phyloP scores from a whole-genome alignment of 495 filamentous ascomycete genomes.

The Geopyxis carbonaria region DNA sequence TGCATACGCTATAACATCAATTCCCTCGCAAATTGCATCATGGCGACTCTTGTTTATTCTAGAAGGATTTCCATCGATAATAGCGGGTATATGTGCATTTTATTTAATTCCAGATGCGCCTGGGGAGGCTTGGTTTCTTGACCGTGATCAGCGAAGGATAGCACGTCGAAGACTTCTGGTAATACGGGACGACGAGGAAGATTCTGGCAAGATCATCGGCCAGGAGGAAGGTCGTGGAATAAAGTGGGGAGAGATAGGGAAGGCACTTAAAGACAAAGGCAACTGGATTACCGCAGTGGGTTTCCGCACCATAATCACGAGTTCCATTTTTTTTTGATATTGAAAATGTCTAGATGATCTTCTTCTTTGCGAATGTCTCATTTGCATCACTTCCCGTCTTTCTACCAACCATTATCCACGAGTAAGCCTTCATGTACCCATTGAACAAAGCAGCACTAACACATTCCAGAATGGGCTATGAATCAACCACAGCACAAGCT shows the following conservation, averaged over 20 bases:
- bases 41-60: slow-evolving; percentile 75
- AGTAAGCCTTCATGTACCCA: slow-evolving; percentile 14
- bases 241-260: slow-evolving; percentile 17
- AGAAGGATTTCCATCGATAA: slow-evolving; percentile 57
- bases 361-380: slow-evolving; percentile 42
- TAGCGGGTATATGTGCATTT: slow-evolving; percentile 48
- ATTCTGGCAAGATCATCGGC: slow-evolving; percentile 29
- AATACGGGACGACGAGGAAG: slow-evolving; percentile 41
- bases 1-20: slow-evolving; percentile 66
- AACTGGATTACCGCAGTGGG: slow-evolving; percentile 21
- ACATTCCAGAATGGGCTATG: slow-evolving; percentile 44
- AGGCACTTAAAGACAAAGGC: slow-evolving; percentile 12
- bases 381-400: slow-evolving; percentile 81
- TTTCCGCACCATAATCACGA: no score
- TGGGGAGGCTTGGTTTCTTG: slow-evolving; percentile 50
- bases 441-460: background rate
- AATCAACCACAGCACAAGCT: slow-evolving; percentile 40
- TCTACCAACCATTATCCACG: slow-evolving; percentile 58
- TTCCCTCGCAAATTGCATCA: slow-evolving; percentile 45
- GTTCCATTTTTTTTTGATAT: background rate
- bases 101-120: slow-evolving; percentile 58
- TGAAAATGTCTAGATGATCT: slow-evolving; percentile 28
- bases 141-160: slow-evolving; percentile 46
- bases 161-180: slow-evolving; percentile 48
- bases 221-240: slow-evolving; percentile 17